Base-by-base conservation (phyloP, 176 grass and related monocot genomes). In the Aegilops bicornis region DNA sequence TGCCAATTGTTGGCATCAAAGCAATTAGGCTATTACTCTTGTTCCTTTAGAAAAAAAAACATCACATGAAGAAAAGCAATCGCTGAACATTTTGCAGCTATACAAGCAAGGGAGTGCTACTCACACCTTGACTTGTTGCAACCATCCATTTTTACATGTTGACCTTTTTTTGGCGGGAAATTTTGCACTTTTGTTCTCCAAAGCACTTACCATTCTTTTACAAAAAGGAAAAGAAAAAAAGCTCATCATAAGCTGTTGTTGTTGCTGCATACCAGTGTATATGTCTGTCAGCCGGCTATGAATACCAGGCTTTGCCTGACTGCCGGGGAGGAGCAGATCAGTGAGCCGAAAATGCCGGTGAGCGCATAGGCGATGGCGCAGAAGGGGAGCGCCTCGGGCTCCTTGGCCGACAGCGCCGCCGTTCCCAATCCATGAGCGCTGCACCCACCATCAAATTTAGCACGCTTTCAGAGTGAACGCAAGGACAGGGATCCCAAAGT, bases 391-490 rank as follows among this genome's bases (percentile, higher is more conserved):
- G 97, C 87, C 82, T 92, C 97, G 10, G 97, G 93, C 62, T 96
- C 97, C 72, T 98, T 98, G 2, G 97, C 92, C 22, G 97, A 98
- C 81, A 98, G 59, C 22, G 97, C 97, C 10, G 97, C 97, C 9
- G 97, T 98, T 37, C 97, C 96, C 31, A 96, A 45, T 50, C 96
- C 97, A 86, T 98, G 97, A 20, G 97, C 97, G 37, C 97, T 98
- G 88, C 77, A 48, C 16, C 42, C 58, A 65, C 33, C 52, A 24
- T 14, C 23, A 43, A 59, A 59, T 59, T 59, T 10, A 22, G 8
- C 20, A 78, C 12, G 73, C 24, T 31, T 48, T 79, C 6, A 52
- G 43, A 52, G 16, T 0, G 48, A 52, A 31, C 6, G 0, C 54
- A 9, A 10, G 25, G 39, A 74, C 72, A 52, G 6, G 24, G 1